phyloP scores from a whole-genome alignment of 345 rosid species.

The Eucalyptus polyanthemos region DNA sequence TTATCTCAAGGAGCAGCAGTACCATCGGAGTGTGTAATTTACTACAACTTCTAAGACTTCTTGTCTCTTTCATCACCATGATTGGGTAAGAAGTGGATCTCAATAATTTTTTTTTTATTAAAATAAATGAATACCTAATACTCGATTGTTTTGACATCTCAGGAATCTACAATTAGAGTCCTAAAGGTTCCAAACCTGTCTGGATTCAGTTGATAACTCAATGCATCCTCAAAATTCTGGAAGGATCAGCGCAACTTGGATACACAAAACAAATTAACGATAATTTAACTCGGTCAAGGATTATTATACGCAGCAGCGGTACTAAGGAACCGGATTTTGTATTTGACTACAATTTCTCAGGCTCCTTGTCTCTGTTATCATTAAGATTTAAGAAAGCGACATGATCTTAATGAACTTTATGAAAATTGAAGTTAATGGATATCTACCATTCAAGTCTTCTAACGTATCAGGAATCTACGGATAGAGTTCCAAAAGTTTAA shows the following conservation, averaged over 20 bases:
- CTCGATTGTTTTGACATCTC: background rate
- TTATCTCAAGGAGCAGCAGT: background rate
- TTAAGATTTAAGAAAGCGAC: background rate
- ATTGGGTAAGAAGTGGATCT: background rate
- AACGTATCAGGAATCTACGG: background rate
- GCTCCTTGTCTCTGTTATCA: background rate
- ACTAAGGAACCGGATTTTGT: background rate
- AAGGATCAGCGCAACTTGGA: background rate
- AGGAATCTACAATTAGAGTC: background rate
- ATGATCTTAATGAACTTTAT: background rate
- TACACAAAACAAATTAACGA: background rate
- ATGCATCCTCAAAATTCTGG: background rate
- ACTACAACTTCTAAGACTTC: background rate
- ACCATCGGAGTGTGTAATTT: background rate
- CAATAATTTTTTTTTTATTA: background rate
- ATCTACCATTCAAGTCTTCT: background rate
- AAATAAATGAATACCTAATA: background rate
- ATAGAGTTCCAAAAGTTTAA: background rate
- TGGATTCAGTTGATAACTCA: background rate
- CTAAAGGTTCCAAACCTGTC: background rate
- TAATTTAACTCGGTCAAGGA: background rate
- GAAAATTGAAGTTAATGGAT: background rate
- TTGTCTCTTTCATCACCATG: background rate
- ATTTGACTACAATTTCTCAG: background rate
- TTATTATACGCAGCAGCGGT: background rate